Base-by-base conservation (phyloP, 257 asterid species). In the Penstemon eatonii region DNA sequence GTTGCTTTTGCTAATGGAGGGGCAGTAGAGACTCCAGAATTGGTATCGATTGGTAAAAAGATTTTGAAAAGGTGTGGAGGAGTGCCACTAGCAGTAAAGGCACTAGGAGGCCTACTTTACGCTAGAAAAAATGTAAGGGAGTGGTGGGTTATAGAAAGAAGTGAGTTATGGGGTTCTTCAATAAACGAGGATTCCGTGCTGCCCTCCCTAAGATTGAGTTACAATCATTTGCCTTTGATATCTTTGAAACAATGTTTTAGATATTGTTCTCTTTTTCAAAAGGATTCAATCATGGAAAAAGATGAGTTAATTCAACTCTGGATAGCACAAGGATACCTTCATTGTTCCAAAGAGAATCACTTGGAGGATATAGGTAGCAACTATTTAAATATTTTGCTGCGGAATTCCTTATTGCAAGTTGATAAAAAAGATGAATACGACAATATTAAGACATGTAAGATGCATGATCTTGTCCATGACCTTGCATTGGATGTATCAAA, bases 401-500 rank as follows among this genome's bases (percentile, higher is more conserved):
- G 36, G 33, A 56, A 57, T 58, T 76, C 79, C 1, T 58, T 73
- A 53, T n/a, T 76, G 57, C 79, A 73, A 56, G 79, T 59, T 10
- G 56, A 52, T 13, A 0, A 58, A 39, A 59, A 37, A 33, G 69
- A 51, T 69, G 46, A 41, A 5, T 5, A 7, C 38, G 43, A 33
- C 8, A 64, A 63, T 13, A 36, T 71, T 2, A 53, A 3, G 6
- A 7, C 25, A 0, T 75, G 65, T 62, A 73, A 73, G 75, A 76
- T 79, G 79, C 78, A 79, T 49, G 81, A 73, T 73, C 64, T 76
- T 9, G 81, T 80, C 54, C 84, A 80, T 37, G 73, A 76, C 51
- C 6, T 76, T 54, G 78, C 77, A 19, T 19, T 3, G 56, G 54
- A 58, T 42, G 33, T 51, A 1, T 58, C 71, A 0, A 59, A n/a